phyloP scores from a whole-genome alignment of 495 filamentous ascomycete genomes.

The Tuber umbilicatum region DNA sequence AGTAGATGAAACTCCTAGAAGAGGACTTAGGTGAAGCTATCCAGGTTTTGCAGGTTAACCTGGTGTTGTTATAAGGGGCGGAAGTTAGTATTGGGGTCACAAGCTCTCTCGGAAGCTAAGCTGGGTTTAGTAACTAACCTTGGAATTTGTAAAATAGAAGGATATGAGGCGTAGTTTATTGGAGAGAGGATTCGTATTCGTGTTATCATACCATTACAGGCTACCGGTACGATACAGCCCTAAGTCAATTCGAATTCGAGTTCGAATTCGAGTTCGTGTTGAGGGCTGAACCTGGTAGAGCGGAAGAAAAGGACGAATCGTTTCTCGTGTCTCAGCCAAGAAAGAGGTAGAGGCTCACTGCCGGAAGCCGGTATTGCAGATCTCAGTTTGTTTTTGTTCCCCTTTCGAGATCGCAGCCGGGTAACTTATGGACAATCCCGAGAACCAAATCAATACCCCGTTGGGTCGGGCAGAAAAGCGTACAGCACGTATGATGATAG shows the following conservation, averaged over 20 bases:
- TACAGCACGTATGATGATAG: no score
- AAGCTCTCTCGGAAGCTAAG: not conserved
- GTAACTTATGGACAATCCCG: not conserved
- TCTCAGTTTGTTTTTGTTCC: not conserved
- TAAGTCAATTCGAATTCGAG: not conserved
- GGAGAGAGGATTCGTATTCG: not conserved
- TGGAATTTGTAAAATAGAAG: not conserved
- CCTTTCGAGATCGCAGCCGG: not conserved
- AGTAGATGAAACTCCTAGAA: conserved; percentile 31
- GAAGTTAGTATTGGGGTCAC: not conserved
- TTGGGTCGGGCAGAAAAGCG: no score
- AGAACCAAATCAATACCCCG: no score
- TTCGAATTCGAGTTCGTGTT: conserved; percentile 1
- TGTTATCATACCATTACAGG: not conserved
- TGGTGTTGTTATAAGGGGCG: not conserved
- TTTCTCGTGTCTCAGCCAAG: not conserved
- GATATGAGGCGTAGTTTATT: not conserved
- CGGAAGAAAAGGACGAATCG: not conserved
- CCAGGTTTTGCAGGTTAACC: not conserved
- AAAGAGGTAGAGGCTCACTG: not conserved
- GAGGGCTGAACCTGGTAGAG: not conserved
- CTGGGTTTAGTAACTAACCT: not conserved
- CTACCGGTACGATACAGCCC: not conserved
- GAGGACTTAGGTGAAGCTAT: not conserved
- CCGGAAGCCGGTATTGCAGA: not conserved